Base-by-base conservation (phyloP, 192 early-diverging fungal species). In the Coemansia sp. region DNA sequence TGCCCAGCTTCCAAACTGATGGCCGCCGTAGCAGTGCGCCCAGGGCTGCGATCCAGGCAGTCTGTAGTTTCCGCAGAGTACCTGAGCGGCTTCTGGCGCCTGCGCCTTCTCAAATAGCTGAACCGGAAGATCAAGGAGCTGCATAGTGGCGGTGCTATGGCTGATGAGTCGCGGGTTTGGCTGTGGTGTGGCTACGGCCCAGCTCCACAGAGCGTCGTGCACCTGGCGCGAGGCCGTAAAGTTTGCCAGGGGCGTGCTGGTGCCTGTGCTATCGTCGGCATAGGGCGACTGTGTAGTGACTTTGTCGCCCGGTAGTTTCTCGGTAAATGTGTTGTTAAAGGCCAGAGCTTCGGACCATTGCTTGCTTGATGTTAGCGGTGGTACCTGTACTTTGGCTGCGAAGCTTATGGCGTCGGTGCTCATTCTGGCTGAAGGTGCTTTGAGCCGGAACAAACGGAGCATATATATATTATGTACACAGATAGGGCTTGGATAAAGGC, bases 11-110 rank as follows among this genome's bases (percentile, higher is more conserved):
- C 83, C 82, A 54, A 87, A 87, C 57, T 89, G 85, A 60, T 85
- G 86, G 4, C 87, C 86, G 46, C 78, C 84, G 47, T 88, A 86
- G 55, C 81, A 83, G 14, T 82, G 80, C 13, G 86, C 71, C 86
- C 84, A 88, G 0, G 83, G 83, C 4, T 58, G 55, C 15, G 82
- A 74, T 8, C 77, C 67, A 4, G 55, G 58, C 4, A 83, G 60
- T 9, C 76, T 30, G 15, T 38, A 26, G 36, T 51, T 70, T 20
- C 80, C 79, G 45, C 75, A 78, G 58, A 53, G 78, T 14, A 67
- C 53, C 4, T 35, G 46, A 0, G 55, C 72, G 25, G 67, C 64
- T n/a, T n/a, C n/a, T n/a, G n/a, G n/a, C 3, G 61, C 53, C 9
- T 38, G 37, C n/a, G 34, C 45, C 28, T 55, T 59, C 25, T 1